Conservation (phyloP, 2,329 filamentous ascomycete species). For the Teratosphaeria nubilosa region DNA sequence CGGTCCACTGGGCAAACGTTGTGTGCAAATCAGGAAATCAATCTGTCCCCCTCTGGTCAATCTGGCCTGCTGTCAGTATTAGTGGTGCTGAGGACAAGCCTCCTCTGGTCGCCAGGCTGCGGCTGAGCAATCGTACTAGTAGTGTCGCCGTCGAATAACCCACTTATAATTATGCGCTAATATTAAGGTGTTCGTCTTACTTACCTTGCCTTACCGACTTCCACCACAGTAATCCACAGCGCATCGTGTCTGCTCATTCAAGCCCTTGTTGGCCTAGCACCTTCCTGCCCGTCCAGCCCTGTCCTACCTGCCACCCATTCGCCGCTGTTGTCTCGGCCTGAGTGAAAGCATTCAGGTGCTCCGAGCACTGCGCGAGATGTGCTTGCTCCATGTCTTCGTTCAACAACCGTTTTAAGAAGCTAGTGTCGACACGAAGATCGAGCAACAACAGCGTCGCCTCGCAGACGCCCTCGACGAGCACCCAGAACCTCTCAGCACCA, state of each 20-base stretch:
- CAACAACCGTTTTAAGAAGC: constrained; percentile 68
- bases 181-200: background rate
- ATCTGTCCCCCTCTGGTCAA: background rate
- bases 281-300: background rate
- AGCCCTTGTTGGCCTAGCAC: background rate
- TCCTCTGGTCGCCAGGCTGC: background rate
- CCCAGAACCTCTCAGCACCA: constrained; percentile 27
- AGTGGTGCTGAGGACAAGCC: background rate
- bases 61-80: background rate
- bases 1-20: background rate
- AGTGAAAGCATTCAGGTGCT: background rate
- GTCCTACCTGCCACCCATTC: background rate
- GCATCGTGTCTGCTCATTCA: background rate
- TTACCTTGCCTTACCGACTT: background rate
- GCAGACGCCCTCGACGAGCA: constrained; percentile 41
- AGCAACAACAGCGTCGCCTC: constrained; percentile 50
- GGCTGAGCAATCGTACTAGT: background rate
- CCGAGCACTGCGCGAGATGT: background rate
- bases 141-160: background rate
- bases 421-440: constrained; percentile 69
- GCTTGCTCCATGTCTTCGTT: constrained; percentile 45
- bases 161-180: background rate
- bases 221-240: background rate
- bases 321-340: background rate
- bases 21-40: background rate